A percentile compares a stretch with the other conserved stretches of the same genome.
Conservation (phyloP, 2,329 filamentous ascomycete species). For the Penicillium glabrum region DNA sequence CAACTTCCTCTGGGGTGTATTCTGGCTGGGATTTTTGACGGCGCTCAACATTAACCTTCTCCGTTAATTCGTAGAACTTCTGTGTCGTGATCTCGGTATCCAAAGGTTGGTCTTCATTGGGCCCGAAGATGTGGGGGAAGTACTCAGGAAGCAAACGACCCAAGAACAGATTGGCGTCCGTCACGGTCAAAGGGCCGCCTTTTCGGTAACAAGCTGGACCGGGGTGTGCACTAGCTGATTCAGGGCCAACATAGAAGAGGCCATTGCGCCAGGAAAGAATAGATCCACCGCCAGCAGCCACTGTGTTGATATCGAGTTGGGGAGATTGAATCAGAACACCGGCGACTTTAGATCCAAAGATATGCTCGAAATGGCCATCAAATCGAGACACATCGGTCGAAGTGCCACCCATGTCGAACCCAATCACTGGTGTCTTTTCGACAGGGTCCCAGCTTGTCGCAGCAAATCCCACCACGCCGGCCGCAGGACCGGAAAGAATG, state of each 20-base stretch:
- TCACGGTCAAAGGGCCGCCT: slow-evolving; percentile 85
- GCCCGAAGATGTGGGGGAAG: slow-evolving; percentile 94
- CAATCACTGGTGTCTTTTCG: slow-evolving; percentile 82
- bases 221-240: slow-evolving; percentile 87
- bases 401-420: slow-evolving; percentile 95
- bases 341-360: slow-evolving; percentile 90
- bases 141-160: slow-evolving; percentile 85
- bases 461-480: slow-evolving; percentile 89
- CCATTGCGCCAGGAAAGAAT: slow-evolving; percentile 83
- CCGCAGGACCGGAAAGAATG: slow-evolving; percentile 88
- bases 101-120: slow-evolving; percentile 79
- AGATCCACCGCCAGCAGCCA: slow-evolving; percentile 75
- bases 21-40: slow-evolving; percentile 48
- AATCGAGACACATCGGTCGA: slow-evolving; percentile 87
- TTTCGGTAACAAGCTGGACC: slow-evolving; percentile 92
- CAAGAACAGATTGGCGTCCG: slow-evolving; percentile 86
- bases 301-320: slow-evolving; percentile 91
- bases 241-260: slow-evolving; percentile 86
- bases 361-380: slow-evolving; percentile 84
- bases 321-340: slow-evolving; percentile 93
- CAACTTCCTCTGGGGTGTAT: slow-evolving; percentile 67
- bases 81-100: slow-evolving; percentile 74
- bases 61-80: slow-evolving; percentile 72
- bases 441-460: slow-evolving; percentile 84
- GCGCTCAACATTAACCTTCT: slow-evolving; percentile 72